Evolutionary conservation across 768 basidiomycete genomes (phyloP).

Genomic region (Coprinellus micaceus): DNA sequence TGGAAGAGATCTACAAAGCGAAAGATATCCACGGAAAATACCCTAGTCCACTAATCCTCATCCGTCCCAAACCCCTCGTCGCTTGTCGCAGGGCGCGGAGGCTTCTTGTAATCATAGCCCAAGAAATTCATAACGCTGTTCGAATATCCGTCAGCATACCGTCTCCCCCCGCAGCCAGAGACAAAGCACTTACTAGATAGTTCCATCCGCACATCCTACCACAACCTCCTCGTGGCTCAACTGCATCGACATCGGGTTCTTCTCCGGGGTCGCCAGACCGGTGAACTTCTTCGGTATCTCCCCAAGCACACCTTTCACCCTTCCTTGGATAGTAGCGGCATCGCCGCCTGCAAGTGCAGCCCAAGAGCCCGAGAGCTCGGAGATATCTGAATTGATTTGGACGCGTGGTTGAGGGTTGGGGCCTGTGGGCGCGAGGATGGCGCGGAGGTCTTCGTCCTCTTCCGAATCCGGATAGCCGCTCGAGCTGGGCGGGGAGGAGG

Average conservation of each 20-base stretch:
- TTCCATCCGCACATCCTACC: constrained; percentile 87
- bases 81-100: too few relatives aligned
- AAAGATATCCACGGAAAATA: too few relatives aligned
- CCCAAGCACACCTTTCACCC: constrained; percentile 59
- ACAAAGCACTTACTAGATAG: constrained; percentile 69
- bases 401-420: constrained; percentile 35
- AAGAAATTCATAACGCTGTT: constrained; percentile 36
- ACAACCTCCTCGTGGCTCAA: constrained; percentile 88
- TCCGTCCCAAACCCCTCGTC: too few relatives aligned
- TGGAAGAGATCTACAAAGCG: too few relatives aligned
- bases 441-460: constrained; percentile 23
- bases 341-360: constrained; percentile 47
- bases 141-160: background rate
- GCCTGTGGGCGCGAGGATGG: constrained; percentile 24
- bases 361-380: constrained; percentile 75
- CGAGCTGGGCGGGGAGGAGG: constrained; percentile 16
- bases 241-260: constrained; percentile 95
- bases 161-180: background rate
- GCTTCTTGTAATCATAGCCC: constrained; percentile 29
- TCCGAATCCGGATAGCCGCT: constrained; percentile 22
- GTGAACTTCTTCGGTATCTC: constrained; percentile 63
- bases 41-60: too few relatives aligned
- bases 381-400: constrained; percentile 62
- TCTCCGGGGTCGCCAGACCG: constrained; percentile 82
- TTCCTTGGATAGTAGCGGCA: constrained; percentile 29